phyloP scores from a whole-genome alignment of 2,329 filamentous ascomycete genomes.

The Westerdykella aurantiaca region DNA sequence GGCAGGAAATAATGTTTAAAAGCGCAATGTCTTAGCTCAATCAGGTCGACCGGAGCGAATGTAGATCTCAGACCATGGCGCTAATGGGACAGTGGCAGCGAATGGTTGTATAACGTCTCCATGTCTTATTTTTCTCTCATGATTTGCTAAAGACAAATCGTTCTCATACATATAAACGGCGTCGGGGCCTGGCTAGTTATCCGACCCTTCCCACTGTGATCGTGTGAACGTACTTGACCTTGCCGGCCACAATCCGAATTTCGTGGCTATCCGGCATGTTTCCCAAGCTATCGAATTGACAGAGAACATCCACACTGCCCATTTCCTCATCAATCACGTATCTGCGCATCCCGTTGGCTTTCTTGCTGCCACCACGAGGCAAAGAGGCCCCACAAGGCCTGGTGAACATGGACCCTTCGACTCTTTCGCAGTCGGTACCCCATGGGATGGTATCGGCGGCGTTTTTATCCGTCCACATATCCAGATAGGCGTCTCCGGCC shows the following conservation, averaged over 20 bases:
- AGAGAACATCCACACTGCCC: conserved; percentile 26
- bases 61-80: no score
- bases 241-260: conserved; percentile 22
- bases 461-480: conserved; percentile 29
- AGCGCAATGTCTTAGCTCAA: no score
- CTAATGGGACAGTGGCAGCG: no score
- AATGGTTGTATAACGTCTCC: no score
- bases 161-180: no score
- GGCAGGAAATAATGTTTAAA: no score
- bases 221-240: conserved; percentile 29
- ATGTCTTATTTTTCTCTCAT: no score
- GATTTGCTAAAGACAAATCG: no score
- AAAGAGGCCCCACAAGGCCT: conserved; percentile 22
- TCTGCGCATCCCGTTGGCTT: conserved; percentile 23
- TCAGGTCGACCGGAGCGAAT: no score
- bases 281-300: conserved; percentile 27
- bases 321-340: conserved; percentile 27
- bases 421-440: conserved; percentile 25
- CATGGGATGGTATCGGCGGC: conserved; percentile 25
- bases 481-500: conserved; percentile 24
- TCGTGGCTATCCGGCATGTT: conserved; percentile 26
- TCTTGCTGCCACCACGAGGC: conserved; percentile 20
- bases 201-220: conserved; percentile 20
- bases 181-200: not conserved
- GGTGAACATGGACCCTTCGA: conserved; percentile 21